These are phyloP conservation scores for Candida vaughaniae DNA, from an alignment of 805 yeast genomes.

Conservation along the genomic window DNA sequence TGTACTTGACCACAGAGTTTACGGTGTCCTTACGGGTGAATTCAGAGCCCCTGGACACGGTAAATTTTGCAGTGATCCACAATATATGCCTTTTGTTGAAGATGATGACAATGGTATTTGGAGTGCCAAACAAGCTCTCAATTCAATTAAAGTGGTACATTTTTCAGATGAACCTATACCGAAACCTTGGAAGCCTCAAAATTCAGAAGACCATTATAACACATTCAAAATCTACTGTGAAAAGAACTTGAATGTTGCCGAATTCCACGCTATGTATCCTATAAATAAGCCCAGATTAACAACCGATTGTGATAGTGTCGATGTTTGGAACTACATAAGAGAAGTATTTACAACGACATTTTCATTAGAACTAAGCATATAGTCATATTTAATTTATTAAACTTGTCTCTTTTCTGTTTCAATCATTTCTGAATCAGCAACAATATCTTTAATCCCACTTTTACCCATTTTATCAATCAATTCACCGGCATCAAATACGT, in stretches of 20 bases:
- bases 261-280: conserved; percentile 17
- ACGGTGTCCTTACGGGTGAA: conserved; percentile 54
- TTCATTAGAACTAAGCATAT: conserved; percentile 17
- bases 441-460: conserved; percentile 30
- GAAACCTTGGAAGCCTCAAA: conserved; percentile 56
- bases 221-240: conserved; percentile 25
- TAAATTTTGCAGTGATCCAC: conserved; percentile 43
- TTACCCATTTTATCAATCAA: conserved; percentile 37
- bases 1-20: conserved; percentile 50
- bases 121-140: conserved; percentile 26
- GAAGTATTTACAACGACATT: too few species aligned
- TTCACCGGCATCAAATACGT: conserved; percentile 38
- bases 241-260: conserved; percentile 14
- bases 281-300: conserved; percentile 24
- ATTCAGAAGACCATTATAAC: conserved; percentile 22
- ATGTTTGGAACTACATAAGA: conserved; percentile 30
- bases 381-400: too few species aligned
- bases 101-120: conserved; percentile 25
- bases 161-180: conserved; percentile 67
- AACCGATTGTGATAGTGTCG: conserved; percentile 27
- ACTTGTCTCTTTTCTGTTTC: neutral
- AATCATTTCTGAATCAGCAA: conserved; percentile 13
- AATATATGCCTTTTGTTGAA: conserved; percentile 33
- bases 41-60: conserved; percentile 37
- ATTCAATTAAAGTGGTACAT: conserved; percentile 49